Conservation (phyloP, 192 early-diverging fungal species). For the Phlyctochytrium planicorne region DNA sequence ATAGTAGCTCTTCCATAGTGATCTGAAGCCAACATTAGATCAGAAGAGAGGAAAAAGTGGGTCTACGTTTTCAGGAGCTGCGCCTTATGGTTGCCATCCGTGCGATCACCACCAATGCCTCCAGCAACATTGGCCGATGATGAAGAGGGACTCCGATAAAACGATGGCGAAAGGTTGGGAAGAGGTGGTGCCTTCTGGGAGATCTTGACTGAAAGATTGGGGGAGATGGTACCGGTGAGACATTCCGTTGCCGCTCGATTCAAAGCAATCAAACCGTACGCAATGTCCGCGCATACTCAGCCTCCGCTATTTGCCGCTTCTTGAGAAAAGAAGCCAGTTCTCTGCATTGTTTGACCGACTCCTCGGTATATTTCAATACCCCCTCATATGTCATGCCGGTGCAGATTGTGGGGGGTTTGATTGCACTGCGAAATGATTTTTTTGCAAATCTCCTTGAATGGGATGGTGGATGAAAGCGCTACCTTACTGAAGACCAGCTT, state of each 20-base stretch:
- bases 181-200: not conserved
- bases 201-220: conserved; percentile 10
- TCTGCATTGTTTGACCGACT: conserved; percentile 43
- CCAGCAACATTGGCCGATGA: conserved; percentile 4
- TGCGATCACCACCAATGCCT: too few relatives aligned
- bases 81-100: conserved; percentile 14
- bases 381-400: conserved; percentile 9
- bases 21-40: conserved; percentile 8
- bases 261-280: conserved; percentile 24
- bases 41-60: too few relatives aligned
- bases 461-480: too few relatives aligned
- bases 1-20: conserved; percentile 33
- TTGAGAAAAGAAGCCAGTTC: conserved; percentile 40
- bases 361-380: conserved; percentile 35
- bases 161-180: conserved; percentile 3
- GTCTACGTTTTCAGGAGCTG: conserved; percentile 18
- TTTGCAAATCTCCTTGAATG: too few relatives aligned
- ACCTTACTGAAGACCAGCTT: too few relatives aligned
- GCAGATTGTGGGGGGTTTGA: too few relatives aligned
- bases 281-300: conserved; percentile 42
- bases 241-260: too few relatives aligned
- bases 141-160: not conserved
- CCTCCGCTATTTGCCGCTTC: conserved; percentile 35
- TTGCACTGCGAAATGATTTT: too few relatives aligned
- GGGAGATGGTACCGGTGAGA: not conserved